Evolutionary conservation across 2,329 filamentous ascomycete genomes (phyloP).

Genomic region (Trichophyton rubrum): DNA sequence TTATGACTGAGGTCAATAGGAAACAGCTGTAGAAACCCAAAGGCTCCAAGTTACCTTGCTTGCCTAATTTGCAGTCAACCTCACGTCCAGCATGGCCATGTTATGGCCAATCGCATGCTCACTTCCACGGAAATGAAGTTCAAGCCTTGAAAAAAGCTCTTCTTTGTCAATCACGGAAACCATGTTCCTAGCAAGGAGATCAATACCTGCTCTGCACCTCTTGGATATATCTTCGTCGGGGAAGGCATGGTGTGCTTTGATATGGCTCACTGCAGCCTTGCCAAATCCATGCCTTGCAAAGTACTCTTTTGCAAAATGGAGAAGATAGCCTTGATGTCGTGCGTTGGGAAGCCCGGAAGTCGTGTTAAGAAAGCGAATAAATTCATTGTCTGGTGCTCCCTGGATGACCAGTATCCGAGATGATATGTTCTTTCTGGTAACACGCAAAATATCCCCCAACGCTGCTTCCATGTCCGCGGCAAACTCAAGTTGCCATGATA

Average conservation of each 20-base stretch:
- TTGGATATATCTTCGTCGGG: background rate
- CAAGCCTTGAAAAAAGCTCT: background rate
- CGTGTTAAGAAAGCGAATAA: background rate
- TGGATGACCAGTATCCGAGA: slow-evolving; percentile 6
- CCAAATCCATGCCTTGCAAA: background rate
- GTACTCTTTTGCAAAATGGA: background rate
- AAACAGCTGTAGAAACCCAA: too few relatives aligned
- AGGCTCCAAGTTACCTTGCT: background rate
- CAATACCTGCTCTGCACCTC: background rate
- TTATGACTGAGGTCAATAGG: too few relatives aligned
- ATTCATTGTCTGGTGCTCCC: slow-evolving; percentile 7
- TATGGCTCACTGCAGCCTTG: background rate
- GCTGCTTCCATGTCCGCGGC: background rate
- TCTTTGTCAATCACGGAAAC: background rate
- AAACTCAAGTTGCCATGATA: background rate
- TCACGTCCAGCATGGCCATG: background rate
- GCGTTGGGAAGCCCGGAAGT: slow-evolving; percentile 4
- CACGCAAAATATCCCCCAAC: slow-evolving; percentile 4
- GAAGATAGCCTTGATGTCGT: slow-evolving; percentile 3
- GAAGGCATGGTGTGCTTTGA: background rate
- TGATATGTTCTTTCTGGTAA: background rate
- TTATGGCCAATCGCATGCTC: background rate
- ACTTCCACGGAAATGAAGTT: background rate
- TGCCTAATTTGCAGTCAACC: background rate
- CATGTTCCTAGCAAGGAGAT: background rate